Percentiles rank a stretch among this genome's conserved stretches.
Evolutionary conservation across 2,329 filamentous ascomycete species (phyloP).

Genomic region (Fusarium domesticum): DNA sequence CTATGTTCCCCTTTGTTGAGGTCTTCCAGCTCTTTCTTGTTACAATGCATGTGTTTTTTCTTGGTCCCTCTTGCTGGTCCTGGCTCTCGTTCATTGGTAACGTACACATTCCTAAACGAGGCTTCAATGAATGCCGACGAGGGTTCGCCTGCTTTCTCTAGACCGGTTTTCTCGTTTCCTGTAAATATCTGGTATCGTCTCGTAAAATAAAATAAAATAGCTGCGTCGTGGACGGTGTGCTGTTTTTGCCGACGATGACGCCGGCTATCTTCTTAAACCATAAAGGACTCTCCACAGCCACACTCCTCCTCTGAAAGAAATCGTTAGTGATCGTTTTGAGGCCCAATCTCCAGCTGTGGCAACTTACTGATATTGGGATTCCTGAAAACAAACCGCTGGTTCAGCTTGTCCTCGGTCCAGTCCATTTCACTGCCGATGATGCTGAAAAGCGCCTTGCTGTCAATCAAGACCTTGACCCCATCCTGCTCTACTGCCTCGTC

Average conservation of each 20-base stretch:
- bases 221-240: conserved; percentile 1
- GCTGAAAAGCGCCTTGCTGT: conserved; percentile 95
- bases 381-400: conserved; percentile 85
- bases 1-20: conserved; percentile 4
- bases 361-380: conserved; percentile 97
- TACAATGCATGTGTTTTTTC: conserved; percentile 8
- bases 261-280: conserved; percentile 52
- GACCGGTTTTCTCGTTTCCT: conserved; percentile 9
- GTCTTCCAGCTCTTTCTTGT: conserved; percentile 17
- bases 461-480: conserved; percentile 90
- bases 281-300: conserved; percentile 95
- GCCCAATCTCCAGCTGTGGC: background rate
- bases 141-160: no score
- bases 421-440: conserved; percentile 99
- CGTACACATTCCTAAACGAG: no score
- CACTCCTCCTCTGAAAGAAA: conserved; percentile 79
- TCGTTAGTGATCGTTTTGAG: conserved; percentile 29
- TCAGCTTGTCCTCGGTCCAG: conserved; percentile 94
- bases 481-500: conserved; percentile 95
- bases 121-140: no score
- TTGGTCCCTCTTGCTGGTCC: no score
- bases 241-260: background rate
- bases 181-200: conserved; percentile 14
- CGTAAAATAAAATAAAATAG: conserved; percentile 6
- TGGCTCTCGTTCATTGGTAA: no score